Conservation (phyloP, 164 flowering plant genomes). For the Magnolia officinalis region DNA sequence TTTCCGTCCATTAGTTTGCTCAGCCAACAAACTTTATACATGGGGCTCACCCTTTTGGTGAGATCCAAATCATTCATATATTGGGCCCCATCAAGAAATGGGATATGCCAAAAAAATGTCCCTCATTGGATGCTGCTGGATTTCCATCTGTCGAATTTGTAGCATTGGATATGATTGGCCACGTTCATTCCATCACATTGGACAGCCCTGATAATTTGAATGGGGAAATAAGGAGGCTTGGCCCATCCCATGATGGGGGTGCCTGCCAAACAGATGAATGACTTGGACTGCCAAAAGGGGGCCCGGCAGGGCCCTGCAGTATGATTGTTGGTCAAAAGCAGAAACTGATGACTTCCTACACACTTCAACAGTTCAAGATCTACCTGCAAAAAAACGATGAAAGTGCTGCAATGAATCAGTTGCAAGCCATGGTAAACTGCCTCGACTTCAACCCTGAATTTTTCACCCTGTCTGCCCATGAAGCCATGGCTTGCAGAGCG, state of each 20-base stretch:
- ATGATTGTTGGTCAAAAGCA: not conserved
- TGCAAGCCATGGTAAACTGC: constrained; percentile 74
- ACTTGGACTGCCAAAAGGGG: not conserved
- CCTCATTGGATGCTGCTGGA: not conserved
- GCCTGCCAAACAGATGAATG: not conserved
- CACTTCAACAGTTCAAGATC: constrained; percentile 63
- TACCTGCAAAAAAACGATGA: constrained; percentile 68
- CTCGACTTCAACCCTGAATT: constrained; percentile 84
- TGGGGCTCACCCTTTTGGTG: not conserved
- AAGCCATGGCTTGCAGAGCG: constrained; percentile 80
- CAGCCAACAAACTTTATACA: not conserved
- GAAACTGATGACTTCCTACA: not conserved
- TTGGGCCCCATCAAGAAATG: not conserved
- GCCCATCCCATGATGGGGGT: not conserved
- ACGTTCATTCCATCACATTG: no score
- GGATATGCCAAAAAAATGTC: not conserved
- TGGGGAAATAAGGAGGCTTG: no score
- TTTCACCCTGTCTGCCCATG: constrained; percentile 85
- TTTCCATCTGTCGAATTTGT: not conserved
- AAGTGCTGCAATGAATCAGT: constrained; percentile 49
- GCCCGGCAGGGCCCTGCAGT: not conserved
- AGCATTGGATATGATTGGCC: no score
- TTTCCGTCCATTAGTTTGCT: not conserved
- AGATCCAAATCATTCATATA: not conserved
- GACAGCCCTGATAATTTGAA: no score